Evolutionary conservation across 2,329 filamentous ascomycete genomes (phyloP), one percentile per base, ranked within the genome.

Genomic region (Trichoderma arundinaceum): DNA sequence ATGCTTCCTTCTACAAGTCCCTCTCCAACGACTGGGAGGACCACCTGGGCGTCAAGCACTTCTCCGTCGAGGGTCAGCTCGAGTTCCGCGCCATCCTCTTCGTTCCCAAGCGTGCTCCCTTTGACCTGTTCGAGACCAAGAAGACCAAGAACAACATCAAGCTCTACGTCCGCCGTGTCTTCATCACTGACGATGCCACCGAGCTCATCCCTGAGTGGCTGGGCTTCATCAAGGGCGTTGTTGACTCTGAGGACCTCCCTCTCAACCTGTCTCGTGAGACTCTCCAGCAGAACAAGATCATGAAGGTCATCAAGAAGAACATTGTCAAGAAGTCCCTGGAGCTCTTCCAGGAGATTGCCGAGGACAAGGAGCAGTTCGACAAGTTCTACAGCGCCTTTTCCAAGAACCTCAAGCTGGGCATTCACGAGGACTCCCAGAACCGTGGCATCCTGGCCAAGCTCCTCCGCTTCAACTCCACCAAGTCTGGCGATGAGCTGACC

Each of bases 81-180:
- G 95, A 99, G 86, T 99, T 99, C 93, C 94, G 94, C 72, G 95
- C 95, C 73, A 97, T 99, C 82, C 93, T 99, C 80, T 99, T 96
- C 86, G 94, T 99, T 64, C 95, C 95, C 80, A 98, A 99, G 92
- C 94, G 95, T 77, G 95, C 95, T 82, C 95, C 95, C 76, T 99
- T 99, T 82, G 95, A 99, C 79, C 92, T 99, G 70, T 99, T 99
- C 81, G 95, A 99, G 91, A 97, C 94, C 80, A 99, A 99, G 92
- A 97, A 97, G 91, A 97, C 94, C 79, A 99, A 99, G 93, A 99
- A 98, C 92, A 99, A 99, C 91, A 98, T 99, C 89, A 99, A 99
- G 91, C 90, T 99, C 76, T 99, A 99, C 85, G 95, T 99, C 78
- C 94, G 95, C 81, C 95, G 95, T 81, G 95, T 99, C 82, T 99